Base-by-base conservation (phyloP, 2,329 filamentous ascomycete species). In the Pseudovirgaria hyperparasitica region DNA sequence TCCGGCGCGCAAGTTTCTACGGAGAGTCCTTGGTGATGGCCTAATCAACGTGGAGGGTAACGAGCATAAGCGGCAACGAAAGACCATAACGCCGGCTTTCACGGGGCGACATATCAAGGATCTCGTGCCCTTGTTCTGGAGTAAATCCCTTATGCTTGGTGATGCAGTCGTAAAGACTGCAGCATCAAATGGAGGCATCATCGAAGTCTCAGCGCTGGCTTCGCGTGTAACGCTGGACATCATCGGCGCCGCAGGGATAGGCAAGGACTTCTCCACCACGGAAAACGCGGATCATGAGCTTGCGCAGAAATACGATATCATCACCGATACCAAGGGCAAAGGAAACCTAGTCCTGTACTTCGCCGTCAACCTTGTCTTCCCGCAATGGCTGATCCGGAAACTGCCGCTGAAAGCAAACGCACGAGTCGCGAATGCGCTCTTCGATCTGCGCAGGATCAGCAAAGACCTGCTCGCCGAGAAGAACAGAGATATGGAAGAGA, bases 51-150 rank as follows among this genome's bases (percentile, higher is more conserved):
- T 58, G 0, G 64, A 70, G 35, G 63, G 63, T 2, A 54, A 60
- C 4, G 57, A 55, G 15, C 66, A 70, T 38, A 58, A 54, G 33
- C 57, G 58, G 26, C 60, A 68, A 32, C 69, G 86, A 24, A 85
- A 80, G 48, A 74, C 76, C 32, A 67, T 92, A 11, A 72, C 77
- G 57, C 84, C 84, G 0, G 81, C 82, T 2, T 93, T 93, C 50
- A 67, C 73, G n/a, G 92, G 82, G 45, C 70, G 84, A 13, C 81
- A 92, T 42, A 63, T 92, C 48, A 92, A 90, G 47, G 70, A 87
- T 32, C 58, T 93, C 9, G 90, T 92, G 41, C 77, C 82, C 0
- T 58, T 79, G 5, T 92, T 94, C 52, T 93, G 84, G 84, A 43
- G 56, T 11, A 92, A 92, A 54, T 69, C 76, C 1, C 52, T 67